Percentiles rank a stretch among this genome's conserved stretches.
Evolutionary conservation across 805 yeast genomes (phyloP).

Genomic region (Teunomyces funiuensis): DNA sequence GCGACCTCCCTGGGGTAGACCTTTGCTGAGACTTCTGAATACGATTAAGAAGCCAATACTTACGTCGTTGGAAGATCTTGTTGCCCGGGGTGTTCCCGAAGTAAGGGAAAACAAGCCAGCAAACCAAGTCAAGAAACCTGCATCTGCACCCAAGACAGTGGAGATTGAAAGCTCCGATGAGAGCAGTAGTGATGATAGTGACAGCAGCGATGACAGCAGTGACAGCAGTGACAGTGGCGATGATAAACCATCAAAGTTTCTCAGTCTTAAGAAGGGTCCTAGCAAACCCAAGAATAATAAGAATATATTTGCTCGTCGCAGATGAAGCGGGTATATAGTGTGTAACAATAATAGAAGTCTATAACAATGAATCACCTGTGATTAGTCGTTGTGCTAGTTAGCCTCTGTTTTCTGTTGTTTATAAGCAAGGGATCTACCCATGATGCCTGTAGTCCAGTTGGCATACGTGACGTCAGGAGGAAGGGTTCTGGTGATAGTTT

Average conservation of each 20-base stretch:
- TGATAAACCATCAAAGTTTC: conserved; percentile 18
- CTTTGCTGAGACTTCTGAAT: not conserved
- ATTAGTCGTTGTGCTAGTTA: not conserved
- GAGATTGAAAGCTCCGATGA: conserved; percentile 4
- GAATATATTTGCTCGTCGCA: conserved; percentile 30
- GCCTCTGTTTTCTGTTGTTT: conserved; percentile 1
- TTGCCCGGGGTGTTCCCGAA: conserved; percentile 66
- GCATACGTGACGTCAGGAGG: conserved; percentile 23
- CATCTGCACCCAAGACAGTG: not conserved
- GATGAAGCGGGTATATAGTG: conserved; percentile 6
- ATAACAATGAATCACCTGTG: too few relatives aligned
- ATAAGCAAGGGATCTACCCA: conserved; percentile 27
- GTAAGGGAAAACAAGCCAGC: conserved; percentile 45
- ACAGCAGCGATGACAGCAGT: conserved; percentile 15
- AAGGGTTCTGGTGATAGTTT: conserved; percentile 21
- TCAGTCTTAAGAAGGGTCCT: conserved; percentile 23
- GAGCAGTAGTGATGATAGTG: conserved; percentile 17
- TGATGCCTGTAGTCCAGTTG: conserved; percentile 33
- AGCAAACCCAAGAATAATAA: conserved; percentile 12
- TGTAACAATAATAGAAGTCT: not conserved
- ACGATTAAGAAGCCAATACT: conserved; percentile 39
- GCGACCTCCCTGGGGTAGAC: not conserved
- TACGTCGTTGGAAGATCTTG: conserved; percentile 55
- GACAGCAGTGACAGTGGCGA: conserved; percentile 12
- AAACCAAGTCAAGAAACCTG: conserved; percentile 3